Evolutionary conservation across 257 asterid genomes (phyloP).

Genomic region (Thymus quinquecostatus): DNA sequence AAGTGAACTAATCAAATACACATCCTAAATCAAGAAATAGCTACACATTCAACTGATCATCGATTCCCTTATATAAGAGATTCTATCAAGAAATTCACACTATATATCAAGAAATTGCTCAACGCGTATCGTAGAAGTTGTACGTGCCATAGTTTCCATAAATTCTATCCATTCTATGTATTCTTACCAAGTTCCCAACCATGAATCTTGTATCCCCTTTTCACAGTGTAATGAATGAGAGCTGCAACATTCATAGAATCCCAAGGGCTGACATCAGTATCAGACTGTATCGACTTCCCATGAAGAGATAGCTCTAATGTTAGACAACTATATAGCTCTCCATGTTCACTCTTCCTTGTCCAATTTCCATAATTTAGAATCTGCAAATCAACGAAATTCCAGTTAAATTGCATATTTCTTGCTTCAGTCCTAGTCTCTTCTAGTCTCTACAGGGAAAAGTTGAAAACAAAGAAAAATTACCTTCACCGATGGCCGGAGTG

Average conservation of each 20-base stretch:
- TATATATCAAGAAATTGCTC: not conserved
- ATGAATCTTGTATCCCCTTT: slow-evolving; percentile 60
- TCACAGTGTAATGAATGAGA: slow-evolving; percentile 57
- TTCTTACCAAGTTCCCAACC: slow-evolving; percentile 87
- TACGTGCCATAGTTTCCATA: not conserved
- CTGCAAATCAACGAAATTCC: no score
- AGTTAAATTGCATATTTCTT: no score
- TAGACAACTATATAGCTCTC: no score
- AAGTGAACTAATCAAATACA: not conserved
- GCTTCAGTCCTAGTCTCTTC: no score
- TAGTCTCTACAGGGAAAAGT: no score
- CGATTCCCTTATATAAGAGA: not conserved
- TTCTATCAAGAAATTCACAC: not conserved
- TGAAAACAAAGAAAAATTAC: no score
- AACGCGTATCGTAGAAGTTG: not conserved
- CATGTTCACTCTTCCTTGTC: no score
- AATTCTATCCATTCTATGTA: not conserved
- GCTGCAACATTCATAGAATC: slow-evolving; percentile 62
- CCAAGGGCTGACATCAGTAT: slow-evolving; percentile 63
- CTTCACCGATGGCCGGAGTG: no score
- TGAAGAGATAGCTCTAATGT: slow-evolving; percentile 34
- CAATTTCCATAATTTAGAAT: no score
- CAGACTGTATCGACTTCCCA: slow-evolving; percentile 49
- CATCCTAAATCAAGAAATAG: not conserved
- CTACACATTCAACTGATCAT: not conserved